Evolutionary conservation across 2,329 filamentous ascomycete species (phyloP).

Genomic region (Talaromyces sp.): DNA sequence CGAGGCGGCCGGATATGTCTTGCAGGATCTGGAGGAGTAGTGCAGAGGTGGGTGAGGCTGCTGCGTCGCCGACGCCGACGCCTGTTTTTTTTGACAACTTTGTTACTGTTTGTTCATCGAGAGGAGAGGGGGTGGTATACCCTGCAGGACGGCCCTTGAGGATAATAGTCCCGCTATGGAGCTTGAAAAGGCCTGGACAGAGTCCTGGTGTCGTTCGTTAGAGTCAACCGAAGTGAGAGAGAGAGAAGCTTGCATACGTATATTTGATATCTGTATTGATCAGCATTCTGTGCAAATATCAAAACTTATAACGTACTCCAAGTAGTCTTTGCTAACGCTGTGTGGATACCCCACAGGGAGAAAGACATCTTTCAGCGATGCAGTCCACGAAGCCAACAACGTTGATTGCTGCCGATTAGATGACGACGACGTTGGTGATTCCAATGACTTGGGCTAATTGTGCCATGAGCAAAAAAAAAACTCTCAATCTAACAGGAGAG

Average conservation of each 20-base stretch:
- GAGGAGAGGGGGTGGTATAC: slow-evolving; percentile 29
- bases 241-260: slow-evolving; percentile 47
- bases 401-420: slow-evolving; percentile 18
- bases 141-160: slow-evolving; percentile 75
- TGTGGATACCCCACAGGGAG: slow-evolving; percentile 84
- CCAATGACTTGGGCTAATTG: neutral
- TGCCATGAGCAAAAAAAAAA: neutral
- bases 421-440: slow-evolving; percentile 16
- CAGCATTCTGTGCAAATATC: slow-evolving; percentile 7
- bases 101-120: slow-evolving; percentile 1
- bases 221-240: neutral
- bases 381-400: slow-evolving; percentile 33
- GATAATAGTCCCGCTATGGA: slow-evolving; percentile 58
- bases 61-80: slow-evolving; percentile 79
- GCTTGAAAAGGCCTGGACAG: slow-evolving; percentile 39
- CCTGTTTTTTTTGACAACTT: slow-evolving; percentile 35
- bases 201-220: slow-evolving; percentile 26
- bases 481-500: neutral
- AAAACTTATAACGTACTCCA: slow-evolving; percentile 50
- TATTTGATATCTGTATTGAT: slow-evolving; percentile 56
- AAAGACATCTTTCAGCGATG: slow-evolving; percentile 66
- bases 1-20: slow-evolving; percentile 73
- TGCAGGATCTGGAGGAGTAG: slow-evolving; percentile 79
- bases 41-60: slow-evolving; percentile 72
- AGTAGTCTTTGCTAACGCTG: slow-evolving; percentile 80